A percentile compares a stretch with the other conserved stretches of the same genome.
Conservation (phyloP, 352 stramenopile genomes). For the Globisporangium emineosum region DNA sequence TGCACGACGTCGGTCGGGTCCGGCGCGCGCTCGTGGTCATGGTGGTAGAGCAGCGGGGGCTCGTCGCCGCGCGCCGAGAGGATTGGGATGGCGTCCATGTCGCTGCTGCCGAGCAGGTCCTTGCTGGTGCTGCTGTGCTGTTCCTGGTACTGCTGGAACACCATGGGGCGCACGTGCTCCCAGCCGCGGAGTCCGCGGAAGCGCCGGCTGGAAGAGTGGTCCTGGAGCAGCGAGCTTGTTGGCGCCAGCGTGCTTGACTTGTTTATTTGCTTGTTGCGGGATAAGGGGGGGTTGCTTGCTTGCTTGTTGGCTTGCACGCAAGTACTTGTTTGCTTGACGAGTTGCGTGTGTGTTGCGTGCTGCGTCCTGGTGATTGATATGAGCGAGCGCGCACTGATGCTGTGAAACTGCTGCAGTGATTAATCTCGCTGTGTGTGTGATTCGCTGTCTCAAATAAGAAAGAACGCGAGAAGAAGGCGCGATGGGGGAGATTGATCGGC, state of each 20-base stretch:
- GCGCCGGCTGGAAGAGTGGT: constrained; percentile 4
- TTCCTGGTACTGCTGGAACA: constrained; percentile 3
- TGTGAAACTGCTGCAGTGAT: background rate
- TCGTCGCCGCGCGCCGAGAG: constrained; percentile 23
- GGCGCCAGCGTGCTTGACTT: constrained; percentile 6
- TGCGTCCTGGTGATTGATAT: background rate
- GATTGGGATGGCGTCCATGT: constrained; percentile 21
- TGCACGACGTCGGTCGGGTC: constrained; percentile 6
- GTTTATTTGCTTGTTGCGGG: background rate
- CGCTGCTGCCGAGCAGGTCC: background rate
- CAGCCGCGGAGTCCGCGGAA: constrained; percentile 7
- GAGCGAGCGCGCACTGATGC: background rate
- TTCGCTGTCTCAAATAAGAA: background rate
- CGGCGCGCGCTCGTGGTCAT: background rate
- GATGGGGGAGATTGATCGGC: background rate
- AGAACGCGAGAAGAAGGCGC: background rate
- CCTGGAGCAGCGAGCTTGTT: background rate
- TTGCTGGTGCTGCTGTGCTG: background rate
- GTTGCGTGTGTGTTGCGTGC: background rate
- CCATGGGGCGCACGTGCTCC: constrained; percentile 13
- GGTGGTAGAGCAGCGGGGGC: constrained; percentile 16
- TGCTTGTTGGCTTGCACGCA: background rate
- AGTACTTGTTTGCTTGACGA: background rate
- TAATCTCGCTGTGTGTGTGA: background rate
- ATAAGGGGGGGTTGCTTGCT: background rate